Evolutionary conservation across 1,139 yeast species (phyloP).

Genomic region (Saccharomyces hybrid): DNA sequence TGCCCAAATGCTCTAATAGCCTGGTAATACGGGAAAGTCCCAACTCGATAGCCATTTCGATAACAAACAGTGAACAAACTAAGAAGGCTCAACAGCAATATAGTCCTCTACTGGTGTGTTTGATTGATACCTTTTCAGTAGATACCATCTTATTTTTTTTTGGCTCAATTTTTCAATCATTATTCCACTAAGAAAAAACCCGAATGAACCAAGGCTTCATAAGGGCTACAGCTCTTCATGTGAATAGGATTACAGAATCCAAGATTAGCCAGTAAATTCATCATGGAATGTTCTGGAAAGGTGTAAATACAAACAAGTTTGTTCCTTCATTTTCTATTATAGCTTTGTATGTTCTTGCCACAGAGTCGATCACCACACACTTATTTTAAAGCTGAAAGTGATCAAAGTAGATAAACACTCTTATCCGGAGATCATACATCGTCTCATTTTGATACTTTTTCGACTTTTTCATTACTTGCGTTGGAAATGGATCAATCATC

Average conservation of each 20-base stretch:
- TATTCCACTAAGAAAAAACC: neutral
- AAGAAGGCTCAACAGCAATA: neutral
- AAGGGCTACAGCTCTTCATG: neutral
- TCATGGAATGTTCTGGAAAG: neutral
- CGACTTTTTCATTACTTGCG: neutral
- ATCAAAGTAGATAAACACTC: too few relatives aligned
- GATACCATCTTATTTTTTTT: neutral
- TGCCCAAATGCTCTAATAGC: slow-evolving; percentile 54
- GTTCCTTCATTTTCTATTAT: too few relatives aligned
- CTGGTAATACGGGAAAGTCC: slow-evolving; percentile 57
- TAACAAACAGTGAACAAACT: neutral
- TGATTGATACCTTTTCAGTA: neutral
- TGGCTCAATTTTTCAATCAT: neutral
- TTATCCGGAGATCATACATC: too few relatives aligned
- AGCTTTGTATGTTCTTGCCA: too few relatives aligned
- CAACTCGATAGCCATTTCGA: slow-evolving; percentile 44
- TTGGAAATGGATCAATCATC: neutral
- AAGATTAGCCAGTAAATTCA: too few relatives aligned
- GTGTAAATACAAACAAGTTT: too few relatives aligned
- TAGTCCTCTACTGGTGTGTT: neutral
- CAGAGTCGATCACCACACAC: too few relatives aligned
- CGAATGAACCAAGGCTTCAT: neutral
- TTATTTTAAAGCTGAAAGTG: too few relatives aligned
- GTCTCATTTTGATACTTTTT: neutral
- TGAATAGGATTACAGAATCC: too few relatives aligned